Base-by-base conservation (phyloP, 1,284 basidiomycete species). In the Gymnopus androsaceus region DNA sequence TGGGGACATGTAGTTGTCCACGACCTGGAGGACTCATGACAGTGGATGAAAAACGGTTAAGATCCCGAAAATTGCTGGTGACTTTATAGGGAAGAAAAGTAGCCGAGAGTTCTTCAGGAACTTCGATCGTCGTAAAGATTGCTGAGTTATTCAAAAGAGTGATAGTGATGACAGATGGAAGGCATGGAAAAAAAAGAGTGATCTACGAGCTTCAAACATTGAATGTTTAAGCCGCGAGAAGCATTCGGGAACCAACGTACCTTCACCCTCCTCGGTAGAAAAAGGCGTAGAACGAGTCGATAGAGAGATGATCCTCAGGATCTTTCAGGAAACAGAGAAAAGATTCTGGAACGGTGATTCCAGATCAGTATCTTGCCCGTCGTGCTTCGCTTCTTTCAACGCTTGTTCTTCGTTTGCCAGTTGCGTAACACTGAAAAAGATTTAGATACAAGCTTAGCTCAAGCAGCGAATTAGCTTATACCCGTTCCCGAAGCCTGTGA, bases 1-100 rank as follows among this genome's bases (percentile, higher is more conserved):
- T 64, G 8, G 80, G 81, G 45, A 84, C 61, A 57, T 70, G 57
- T 27, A 72, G 44, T 23, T 33, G 33, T 45, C 23, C 19, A 17
- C 49, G 54, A 25, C 28, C 40, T 15, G 48, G 14, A 31, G 34
- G 28, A 19, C n/a, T 27, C 51, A 53, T 53, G 17, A 3, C 34
- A 28, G 31, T 9, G 31, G 17, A 27, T 12, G 23, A 44, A 27
- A 23, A 31, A 11, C n/a, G 40, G 37, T 37, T 12, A 21, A 31
- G 17, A 9, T 14, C 14, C 11, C 8, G 40, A 21, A 25, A 23
- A 42, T 19, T 11, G 33, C 12, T 27, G 28, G 23, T 2, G 50
- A 28, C 38, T 52, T 52, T 52, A 52, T 52, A 52, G 30, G 38
- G 51, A 34, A 23, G 9, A 28, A 45, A 31, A 45, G 40, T 41